Percentiles rank a stretch among this genome's conserved stretches.
These are phyloP conservation scores for Tulasnella sp. DNA, from an alignment of 768 basidiomycete genomes.

Conservation along the genomic window DNA sequence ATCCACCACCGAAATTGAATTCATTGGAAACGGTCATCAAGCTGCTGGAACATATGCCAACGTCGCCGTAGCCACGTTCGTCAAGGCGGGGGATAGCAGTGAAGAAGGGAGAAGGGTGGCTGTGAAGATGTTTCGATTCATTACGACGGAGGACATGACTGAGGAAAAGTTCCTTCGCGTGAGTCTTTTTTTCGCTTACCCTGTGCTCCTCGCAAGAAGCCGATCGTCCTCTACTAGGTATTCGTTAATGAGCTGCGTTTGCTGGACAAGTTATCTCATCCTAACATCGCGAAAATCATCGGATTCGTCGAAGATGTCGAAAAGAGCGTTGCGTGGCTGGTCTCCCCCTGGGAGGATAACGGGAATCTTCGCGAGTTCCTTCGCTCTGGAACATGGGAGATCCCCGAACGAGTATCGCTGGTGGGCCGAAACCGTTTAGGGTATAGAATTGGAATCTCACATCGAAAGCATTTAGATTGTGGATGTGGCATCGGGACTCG, in stretches of 20 bases:
- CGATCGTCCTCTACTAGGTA: background rate
- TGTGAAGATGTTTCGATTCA: slow-evolving; percentile 4
- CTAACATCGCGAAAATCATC: background rate
- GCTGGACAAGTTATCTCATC: background rate
- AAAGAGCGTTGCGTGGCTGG: background rate
- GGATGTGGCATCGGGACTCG: background rate
- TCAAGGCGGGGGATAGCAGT: background rate
- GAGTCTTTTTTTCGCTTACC: background rate
- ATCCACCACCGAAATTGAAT: background rate
- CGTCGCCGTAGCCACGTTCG: background rate
- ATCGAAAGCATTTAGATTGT: background rate
- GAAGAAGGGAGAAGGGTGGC: background rate
- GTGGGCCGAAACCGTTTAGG: background rate
- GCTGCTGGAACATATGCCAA: background rate
- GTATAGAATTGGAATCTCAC: background rate
- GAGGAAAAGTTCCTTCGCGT: slow-evolving; percentile 2
- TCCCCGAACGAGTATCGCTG: background rate
- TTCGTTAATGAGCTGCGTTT: slow-evolving; percentile 1
- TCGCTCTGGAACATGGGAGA: background rate
- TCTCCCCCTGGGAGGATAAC: slow-evolving; percentile 6
- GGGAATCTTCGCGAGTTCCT: slow-evolving; percentile 9
- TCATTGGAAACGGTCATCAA: background rate
- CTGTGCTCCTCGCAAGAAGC: background rate
- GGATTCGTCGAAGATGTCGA: background rate
- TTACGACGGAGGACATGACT: background rate